Evolutionary conservation across 805 yeast genomes (phyloP).

Genomic region (Scheffersomyces coipomensis): DNA sequence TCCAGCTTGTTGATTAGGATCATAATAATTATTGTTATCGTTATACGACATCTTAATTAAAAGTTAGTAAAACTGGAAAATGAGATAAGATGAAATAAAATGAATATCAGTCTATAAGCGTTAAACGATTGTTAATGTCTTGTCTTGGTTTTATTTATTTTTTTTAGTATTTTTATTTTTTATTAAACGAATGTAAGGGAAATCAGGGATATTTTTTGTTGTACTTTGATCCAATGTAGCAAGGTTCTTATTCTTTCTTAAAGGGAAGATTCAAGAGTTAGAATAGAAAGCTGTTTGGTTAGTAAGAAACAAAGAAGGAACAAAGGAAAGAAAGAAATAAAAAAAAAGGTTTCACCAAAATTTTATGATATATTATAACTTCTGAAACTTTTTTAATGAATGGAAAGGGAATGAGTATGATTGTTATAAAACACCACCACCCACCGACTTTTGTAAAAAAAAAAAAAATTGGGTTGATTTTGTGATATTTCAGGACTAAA

Average conservation of each 20-base stretch:
- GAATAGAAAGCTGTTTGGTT: neutral
- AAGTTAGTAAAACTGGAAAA: neutral
- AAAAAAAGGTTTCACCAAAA: slow-evolving; percentile 1
- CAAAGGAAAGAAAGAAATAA: neutral
- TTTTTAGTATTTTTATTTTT: too few relatives aligned
- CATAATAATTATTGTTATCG: slow-evolving; percentile 51
- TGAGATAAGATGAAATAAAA: too few relatives aligned
- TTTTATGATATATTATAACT: neutral
- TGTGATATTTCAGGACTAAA: neutral
- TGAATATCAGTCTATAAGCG: neutral
- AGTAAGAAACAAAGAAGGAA: slow-evolving; percentile 1
- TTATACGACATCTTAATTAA: slow-evolving; percentile 53
- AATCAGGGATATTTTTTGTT: neutral
- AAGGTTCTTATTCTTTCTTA: too few relatives aligned
- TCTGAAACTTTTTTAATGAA: neutral
- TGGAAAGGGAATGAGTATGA: too few relatives aligned
- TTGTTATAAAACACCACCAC: neutral
- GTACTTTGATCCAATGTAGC: too few relatives aligned
- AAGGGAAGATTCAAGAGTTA: too few relatives aligned
- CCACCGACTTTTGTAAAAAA: neutral
- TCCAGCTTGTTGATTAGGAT: slow-evolving; percentile 40
- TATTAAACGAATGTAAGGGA: neutral
- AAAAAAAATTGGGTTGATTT: too few relatives aligned
- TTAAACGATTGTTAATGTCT: neutral
- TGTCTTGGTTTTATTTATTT: neutral